Evolutionary conservation across 2,329 filamentous ascomycete species (phyloP).

Genomic region (Raffaelea albimanens): DNA sequence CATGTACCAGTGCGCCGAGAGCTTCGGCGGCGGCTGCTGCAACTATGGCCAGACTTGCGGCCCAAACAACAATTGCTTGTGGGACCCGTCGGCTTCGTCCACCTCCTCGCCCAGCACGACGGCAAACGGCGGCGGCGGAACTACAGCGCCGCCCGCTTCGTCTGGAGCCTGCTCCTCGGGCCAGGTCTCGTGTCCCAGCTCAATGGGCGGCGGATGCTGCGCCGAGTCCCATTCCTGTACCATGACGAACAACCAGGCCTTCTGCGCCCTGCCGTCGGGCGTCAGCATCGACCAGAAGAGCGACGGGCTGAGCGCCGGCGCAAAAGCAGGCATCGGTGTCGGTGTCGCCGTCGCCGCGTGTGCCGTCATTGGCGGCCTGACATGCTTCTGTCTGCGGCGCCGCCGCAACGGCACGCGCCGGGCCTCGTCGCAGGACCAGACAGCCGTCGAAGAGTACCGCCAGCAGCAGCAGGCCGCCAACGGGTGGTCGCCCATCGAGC

Average conservation of each 20-base stretch:
- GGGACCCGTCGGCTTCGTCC: constrained; percentile 12
- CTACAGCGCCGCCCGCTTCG: constrained; percentile 25
- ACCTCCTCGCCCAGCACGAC: neutral
- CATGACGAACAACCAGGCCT: constrained; percentile 22
- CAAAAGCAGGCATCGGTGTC: constrained; percentile 47
- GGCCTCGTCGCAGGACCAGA: constrained; percentile 11
- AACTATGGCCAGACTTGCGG: constrained; percentile 32
- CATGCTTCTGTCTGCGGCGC: constrained; percentile 36
- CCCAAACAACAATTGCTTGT: constrained; percentile 24
- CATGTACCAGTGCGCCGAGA: constrained; percentile 33
- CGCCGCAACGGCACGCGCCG: constrained; percentile 16
- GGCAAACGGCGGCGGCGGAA: neutral
- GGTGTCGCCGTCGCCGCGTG: constrained; percentile 37
- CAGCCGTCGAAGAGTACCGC: neutral
- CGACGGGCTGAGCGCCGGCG: constrained; percentile 32
- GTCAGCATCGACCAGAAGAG: constrained; percentile 14
- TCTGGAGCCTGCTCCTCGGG: constrained; percentile 33
- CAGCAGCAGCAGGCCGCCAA: neutral
- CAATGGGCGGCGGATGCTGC: constrained; percentile 41
- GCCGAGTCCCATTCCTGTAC: constrained; percentile 33
- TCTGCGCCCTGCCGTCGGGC: constrained; percentile 25
- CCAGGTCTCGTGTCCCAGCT: constrained; percentile 30
- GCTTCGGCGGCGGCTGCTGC: constrained; percentile 41
- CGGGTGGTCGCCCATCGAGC: neutral
- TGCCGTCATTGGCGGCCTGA: constrained; percentile 29